Conservation (phyloP, 2,329 filamentous ascomycete genomes). For the Colletotrichum sp. region DNA sequence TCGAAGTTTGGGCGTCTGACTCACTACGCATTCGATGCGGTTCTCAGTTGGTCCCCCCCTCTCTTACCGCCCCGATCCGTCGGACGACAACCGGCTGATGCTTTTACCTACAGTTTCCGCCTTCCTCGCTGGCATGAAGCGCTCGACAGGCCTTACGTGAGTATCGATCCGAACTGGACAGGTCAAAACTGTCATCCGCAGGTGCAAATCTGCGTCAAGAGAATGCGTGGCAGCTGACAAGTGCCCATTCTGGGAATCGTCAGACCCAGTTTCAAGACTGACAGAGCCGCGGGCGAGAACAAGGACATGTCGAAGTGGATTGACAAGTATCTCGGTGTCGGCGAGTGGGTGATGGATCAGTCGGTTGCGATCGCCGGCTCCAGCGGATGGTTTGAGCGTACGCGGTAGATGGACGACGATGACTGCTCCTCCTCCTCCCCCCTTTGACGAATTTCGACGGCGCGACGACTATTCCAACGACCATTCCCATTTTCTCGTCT, state of each 20-base stretch:
- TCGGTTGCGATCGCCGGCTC: constrained; percentile 90
- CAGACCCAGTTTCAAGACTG: constrained; percentile 83
- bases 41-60: constrained; percentile 72
- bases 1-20: constrained; percentile 89
- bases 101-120: constrained; percentile 74
- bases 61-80: background rate
- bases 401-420: constrained; percentile 58
- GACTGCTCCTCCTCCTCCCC: background rate
- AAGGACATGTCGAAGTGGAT: constrained; percentile 88
- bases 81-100: background rate
- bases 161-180: constrained; percentile 41
- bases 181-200: background rate
- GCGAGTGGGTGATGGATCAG: constrained; percentile 98
- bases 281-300: constrained; percentile 79
- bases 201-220: background rate
- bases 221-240: constrained; percentile 43
- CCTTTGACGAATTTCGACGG: background rate
- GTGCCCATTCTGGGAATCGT: constrained; percentile 44
- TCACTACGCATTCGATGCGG: constrained; percentile 96
- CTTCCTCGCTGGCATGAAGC: constrained; percentile 95
- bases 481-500: background rate
- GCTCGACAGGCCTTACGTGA: constrained; percentile 97
- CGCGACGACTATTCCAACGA: background rate
- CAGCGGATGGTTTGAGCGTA: constrained; percentile 90
- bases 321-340: constrained; percentile 90